Base-by-base conservation (phyloP, 169 alveolate genomes). In the Plasmodium gallinaceum region DNA sequence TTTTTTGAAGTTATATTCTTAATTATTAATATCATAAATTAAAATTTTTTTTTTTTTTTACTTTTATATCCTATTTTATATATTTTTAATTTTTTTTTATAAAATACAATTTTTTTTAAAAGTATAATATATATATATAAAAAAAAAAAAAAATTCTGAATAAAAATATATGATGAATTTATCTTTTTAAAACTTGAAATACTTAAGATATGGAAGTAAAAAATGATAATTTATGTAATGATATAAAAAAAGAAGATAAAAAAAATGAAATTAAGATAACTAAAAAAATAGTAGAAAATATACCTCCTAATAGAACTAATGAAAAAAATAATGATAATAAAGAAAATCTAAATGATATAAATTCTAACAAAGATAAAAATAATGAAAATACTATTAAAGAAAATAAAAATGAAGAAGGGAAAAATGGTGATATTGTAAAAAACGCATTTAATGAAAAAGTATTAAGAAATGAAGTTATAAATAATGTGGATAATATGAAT, bases 251-350 rank as follows among this genome's bases (percentile, higher is more conserved):
- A 16, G 61, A 48, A 8, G 10, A 45, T 9, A 74, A 42, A 60
- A 58, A 22, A 8, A 74, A 48, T n/a, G 62, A 39, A 16, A 54
- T 48, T 60, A 45, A 39, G 20, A 43, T 12, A 48, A 61, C 62
- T 20, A 74, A 74, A 7, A 37, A 37, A 24, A 24, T 24, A 45
- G n/a, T n/a, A 48, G n/a, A 26, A 20, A 64, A n/a, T 7, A 24
- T 45, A 66, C 12, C 57, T 39, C 42, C 14, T 78, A 78, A 64
- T 69, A 48, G 37, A 52, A 78, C 20, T 37, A 43, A 32, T 12
- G 52, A 65, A n/a, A 65, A 45, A 7, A 45, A 42, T 2, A 18
- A 60, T 24, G 39, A 24, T 60, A 32, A 60, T 60, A 60, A 60
- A 16, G 69, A 60, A 10, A 48, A 48, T 48, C 0, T 0, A 57